phyloP scores from a whole-genome alignment of 139 green algal genomes.

The Picochlorum sp. region DNA sequence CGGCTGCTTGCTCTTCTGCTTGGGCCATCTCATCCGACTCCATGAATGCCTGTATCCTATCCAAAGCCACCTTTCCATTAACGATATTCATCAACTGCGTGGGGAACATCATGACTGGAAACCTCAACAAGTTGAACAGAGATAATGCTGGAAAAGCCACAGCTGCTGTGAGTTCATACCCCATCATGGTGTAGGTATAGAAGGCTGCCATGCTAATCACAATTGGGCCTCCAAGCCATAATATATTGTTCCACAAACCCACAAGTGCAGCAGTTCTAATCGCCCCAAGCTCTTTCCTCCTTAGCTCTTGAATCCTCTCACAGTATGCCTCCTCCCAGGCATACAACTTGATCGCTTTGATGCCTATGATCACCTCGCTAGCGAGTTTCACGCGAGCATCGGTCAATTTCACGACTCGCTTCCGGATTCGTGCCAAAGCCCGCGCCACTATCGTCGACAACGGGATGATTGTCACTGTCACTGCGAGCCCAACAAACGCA shows the following conservation, averaged over 20 bases:
- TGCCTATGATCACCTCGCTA: constrained; percentile 76
- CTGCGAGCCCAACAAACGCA: constrained; percentile 55
- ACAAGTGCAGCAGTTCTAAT: constrained; percentile 30
- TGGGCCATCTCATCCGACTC: constrained; percentile 52
- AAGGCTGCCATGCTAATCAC: constrained; percentile 51
- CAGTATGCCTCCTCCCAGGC: constrained; percentile 80
- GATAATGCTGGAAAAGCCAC: constrained; percentile 75
- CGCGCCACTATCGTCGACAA: constrained; percentile 52
- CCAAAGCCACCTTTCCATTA: constrained; percentile 57
- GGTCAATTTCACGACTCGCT: constrained; percentile 49
- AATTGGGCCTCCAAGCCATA: constrained; percentile 34
- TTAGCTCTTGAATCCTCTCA: constrained; percentile 53
- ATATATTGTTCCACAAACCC: constrained; percentile 29
- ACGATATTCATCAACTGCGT: constrained; percentile 69
- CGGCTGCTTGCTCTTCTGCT: constrained; percentile 4
- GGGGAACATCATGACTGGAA: constrained; percentile 54
- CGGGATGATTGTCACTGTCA: constrained; percentile 71
- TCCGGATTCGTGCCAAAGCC: constrained; percentile 39
- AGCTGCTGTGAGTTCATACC: constrained; percentile 50
- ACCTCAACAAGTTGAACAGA: constrained; percentile 81
- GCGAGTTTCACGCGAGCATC: constrained; percentile 71
- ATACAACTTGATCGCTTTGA: constrained; percentile 92
- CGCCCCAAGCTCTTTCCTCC: constrained; percentile 53
- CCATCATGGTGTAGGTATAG: constrained; percentile 38
- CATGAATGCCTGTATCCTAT: constrained; percentile 69